Conservation (phyloP, 1,284 basidiomycete species). For the Gymnopus androsaceus region DNA sequence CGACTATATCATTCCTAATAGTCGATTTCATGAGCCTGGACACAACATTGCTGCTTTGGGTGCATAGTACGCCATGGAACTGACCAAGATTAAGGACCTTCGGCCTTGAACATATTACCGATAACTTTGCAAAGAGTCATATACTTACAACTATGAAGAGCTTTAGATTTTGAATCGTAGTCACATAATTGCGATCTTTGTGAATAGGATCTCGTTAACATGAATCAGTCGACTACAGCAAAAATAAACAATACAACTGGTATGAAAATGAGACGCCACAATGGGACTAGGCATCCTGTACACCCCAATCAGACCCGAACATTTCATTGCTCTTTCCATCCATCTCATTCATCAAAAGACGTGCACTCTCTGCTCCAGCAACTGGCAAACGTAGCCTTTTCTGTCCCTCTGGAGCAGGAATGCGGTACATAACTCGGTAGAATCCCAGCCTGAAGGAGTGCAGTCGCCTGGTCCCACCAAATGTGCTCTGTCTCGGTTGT, state of each 20-base stretch:
- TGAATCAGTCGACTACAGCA: no score
- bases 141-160: no score
- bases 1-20: background rate
- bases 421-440: slow-evolving; percentile 40
- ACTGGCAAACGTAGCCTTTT: slow-evolving; percentile 42
- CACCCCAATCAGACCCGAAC: slow-evolving; percentile 39
- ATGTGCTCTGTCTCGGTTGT: slow-evolving; percentile 40
- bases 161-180: no score
- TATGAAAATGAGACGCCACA: no score
- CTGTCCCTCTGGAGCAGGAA: slow-evolving; percentile 21
- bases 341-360: slow-evolving; percentile 41
- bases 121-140: no score
- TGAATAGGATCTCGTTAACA: no score
- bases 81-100: slow-evolving; percentile 20
- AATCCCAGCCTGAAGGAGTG: slow-evolving; percentile 42
- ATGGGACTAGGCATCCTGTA: slow-evolving; percentile 19
- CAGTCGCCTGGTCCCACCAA: slow-evolving; percentile 52
- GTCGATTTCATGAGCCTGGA: slow-evolving; percentile 26
- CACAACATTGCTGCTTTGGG: slow-evolving; percentile 21
- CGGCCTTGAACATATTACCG: no score
- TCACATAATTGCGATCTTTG: no score
- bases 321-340: slow-evolving; percentile 44
- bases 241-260: no score
- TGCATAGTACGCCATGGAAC: slow-evolving; percentile 20
- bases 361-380: slow-evolving; percentile 40